Conservation (phyloP, 2,329 filamentous ascomycete species). For the Ophiosphaerella korrae region DNA sequence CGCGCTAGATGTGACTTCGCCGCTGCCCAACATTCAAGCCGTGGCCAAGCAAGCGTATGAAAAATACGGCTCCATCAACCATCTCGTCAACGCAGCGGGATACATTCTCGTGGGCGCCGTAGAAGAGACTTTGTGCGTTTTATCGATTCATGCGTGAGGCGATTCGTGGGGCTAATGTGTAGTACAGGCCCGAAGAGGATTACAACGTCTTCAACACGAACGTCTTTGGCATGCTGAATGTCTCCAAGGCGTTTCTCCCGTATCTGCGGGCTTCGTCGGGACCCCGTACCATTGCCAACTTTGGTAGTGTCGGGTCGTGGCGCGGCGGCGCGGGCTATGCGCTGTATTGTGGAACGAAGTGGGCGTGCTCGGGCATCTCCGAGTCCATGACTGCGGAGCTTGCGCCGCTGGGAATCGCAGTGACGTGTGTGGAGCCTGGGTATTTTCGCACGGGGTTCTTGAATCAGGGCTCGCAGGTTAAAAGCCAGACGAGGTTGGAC, state of each 20-base stretch:
- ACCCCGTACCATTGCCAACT: constrained; percentile 53
- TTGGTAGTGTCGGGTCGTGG: constrained; percentile 55
- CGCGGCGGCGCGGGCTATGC: constrained; percentile 47
- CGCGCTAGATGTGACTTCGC: constrained; percentile 50
- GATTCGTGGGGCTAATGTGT: constrained; percentile 1
- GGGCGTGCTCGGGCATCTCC: constrained; percentile 50
- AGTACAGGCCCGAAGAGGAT: constrained; percentile 46
- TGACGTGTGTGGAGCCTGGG: constrained; percentile 56
- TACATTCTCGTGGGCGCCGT: constrained; percentile 53
- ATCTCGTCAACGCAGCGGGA: constrained; percentile 56
- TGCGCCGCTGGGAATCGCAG: constrained; percentile 51
- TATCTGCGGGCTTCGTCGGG: constrained; percentile 50
- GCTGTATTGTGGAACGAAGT: constrained; percentile 56
- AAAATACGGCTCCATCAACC: constrained; percentile 50
- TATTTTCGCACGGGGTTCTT: constrained; percentile 59
- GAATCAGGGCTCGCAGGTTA: constrained; percentile 25
- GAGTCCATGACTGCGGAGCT: constrained; percentile 53
- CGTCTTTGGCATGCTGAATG: constrained; percentile 58
- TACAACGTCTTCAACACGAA: constrained; percentile 57
- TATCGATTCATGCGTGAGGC: constrained; percentile 22
- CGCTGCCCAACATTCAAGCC: constrained; percentile 41
- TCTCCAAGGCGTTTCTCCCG: constrained; percentile 56
- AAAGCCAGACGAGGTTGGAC: constrained; percentile 21
- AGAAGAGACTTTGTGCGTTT: constrained; percentile 51
- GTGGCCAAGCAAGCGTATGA: constrained; percentile 46